These are phyloP conservation scores for Drosera capensis DNA, from an alignment of 148 eudicot genomes.

Conservation along the genomic window DNA sequence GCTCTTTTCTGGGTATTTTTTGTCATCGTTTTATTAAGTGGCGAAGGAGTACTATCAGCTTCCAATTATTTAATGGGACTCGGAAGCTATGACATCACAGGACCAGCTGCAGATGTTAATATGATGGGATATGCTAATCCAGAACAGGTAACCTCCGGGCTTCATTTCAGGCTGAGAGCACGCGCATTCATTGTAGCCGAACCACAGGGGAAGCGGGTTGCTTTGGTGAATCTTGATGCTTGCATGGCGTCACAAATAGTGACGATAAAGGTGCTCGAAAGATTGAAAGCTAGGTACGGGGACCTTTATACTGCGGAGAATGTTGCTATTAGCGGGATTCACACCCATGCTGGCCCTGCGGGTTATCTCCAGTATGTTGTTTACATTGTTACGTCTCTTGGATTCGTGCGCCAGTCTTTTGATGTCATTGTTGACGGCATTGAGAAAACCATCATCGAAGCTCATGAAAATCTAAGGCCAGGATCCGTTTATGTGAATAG, in stretches of 20 bases:
- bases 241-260: conserved; percentile 98
- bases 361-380: conserved; percentile 93
- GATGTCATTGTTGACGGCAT: conserved; percentile 84
- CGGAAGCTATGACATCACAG: conserved; percentile 98
- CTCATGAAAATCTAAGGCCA: conserved; percentile 81
- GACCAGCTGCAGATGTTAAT: conserved; percentile 99
- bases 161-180: conserved; percentile 86
- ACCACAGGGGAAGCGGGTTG: conserved; percentile 52
- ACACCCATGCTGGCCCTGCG: conserved; percentile 97
- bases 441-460: conserved; percentile 69
- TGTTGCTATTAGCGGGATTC: conserved; percentile 97
- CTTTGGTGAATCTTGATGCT: conserved; percentile 94
- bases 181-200: conserved; percentile 87
- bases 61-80: conserved; percentile 80
- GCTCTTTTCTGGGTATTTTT: conserved; percentile 28
- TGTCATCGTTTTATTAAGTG: conserved; percentile 12
- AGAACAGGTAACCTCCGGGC: conserved; percentile 64
- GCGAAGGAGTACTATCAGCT: conserved; percentile 25
- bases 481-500: conserved; percentile 72
- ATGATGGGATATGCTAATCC: conserved; percentile 97
- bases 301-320: conserved; percentile 68
- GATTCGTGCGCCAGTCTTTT: conserved; percentile 87
- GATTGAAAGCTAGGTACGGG: conserved; percentile 92
- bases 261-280: conserved; percentile 78
- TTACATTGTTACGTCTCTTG: conserved; percentile 82